A percentile compares a stretch with the other conserved stretches of the same genome.
phyloP scores from a whole-genome alignment of 2,329 filamentous ascomycete species.

The Exophiala lecanii-corni region DNA sequence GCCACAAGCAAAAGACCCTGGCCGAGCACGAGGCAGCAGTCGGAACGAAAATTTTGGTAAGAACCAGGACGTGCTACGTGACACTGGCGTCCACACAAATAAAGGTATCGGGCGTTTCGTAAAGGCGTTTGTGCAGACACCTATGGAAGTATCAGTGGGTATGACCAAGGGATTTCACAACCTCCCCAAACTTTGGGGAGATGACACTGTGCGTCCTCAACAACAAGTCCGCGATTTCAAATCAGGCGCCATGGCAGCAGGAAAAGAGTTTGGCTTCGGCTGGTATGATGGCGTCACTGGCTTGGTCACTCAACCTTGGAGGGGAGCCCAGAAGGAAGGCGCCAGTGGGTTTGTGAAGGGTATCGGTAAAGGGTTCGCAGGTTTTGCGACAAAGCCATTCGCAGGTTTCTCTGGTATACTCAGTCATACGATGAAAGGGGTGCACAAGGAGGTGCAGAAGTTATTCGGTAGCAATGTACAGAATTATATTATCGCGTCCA shows the following conservation, averaged over 20 bases:
- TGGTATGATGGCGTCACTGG: slow-evolving; percentile 43
- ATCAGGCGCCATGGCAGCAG: slow-evolving; percentile 41
- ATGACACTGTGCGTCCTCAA: slow-evolving; percentile 42
- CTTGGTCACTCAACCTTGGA: slow-evolving; percentile 40
- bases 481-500: slow-evolving; percentile 29
- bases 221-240: slow-evolving; percentile 42
- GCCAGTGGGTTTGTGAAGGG: background rate
- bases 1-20: slow-evolving; percentile 11
- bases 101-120: slow-evolving; percentile 17
- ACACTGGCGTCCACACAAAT: slow-evolving; percentile 22
- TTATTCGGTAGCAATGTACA: slow-evolving; percentile 33
- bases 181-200: slow-evolving; percentile 49
- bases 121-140: slow-evolving; percentile 28
- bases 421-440: slow-evolving; percentile 32
- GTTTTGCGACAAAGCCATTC: slow-evolving; percentile 26
- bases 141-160: slow-evolving; percentile 46
- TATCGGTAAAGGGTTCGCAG: background rate
- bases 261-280: slow-evolving; percentile 42
- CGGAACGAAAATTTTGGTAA: slow-evolving; percentile 13
- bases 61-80: slow-evolving; percentile 27
- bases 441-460: slow-evolving; percentile 31
- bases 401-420: slow-evolving; percentile 31
- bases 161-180: slow-evolving; percentile 51
- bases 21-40: slow-evolving; percentile 10
- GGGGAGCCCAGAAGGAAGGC: no score